phyloP scores from a whole-genome alignment of 1,284 basidiomycete genomes.

The Ceratobasidium sp. region DNA sequence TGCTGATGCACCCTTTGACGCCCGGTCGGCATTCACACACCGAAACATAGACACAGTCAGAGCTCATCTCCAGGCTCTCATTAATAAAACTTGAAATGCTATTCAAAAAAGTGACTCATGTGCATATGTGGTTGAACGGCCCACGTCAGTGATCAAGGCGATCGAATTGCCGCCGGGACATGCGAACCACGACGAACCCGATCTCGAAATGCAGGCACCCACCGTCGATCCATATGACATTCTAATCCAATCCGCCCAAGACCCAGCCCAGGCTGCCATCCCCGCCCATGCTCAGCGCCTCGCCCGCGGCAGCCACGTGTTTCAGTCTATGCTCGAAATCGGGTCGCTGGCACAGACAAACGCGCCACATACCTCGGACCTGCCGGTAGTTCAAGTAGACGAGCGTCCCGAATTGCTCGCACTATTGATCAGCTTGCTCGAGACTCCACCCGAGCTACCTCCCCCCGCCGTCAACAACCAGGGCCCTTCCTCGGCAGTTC shows the following conservation, averaged over 20 bases:
- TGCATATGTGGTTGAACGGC: too few species aligned
- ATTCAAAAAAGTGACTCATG: too few species aligned
- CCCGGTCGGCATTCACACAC: constrained; percentile 6
- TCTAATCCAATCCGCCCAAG: constrained; percentile 18
- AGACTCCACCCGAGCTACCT: constrained; percentile 28
- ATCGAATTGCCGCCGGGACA: neutral
- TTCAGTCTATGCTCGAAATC: constrained; percentile 31
- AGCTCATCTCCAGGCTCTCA: neutral
- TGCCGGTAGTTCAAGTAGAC: constrained; percentile 23
- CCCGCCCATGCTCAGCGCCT: constrained; percentile 33
- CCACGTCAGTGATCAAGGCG: too few species aligned
- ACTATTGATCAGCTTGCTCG: constrained; percentile 33
- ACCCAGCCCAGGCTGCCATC: neutral
- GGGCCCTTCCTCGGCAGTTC: constrained; percentile 9
- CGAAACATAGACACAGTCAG: neutral
- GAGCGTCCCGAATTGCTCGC: constrained; percentile 22
- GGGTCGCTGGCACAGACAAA: neutral
- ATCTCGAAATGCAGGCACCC: neutral
- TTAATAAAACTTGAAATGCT: too few species aligned
- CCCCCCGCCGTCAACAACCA: constrained; percentile 6
- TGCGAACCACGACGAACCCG: neutral
- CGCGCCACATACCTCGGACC: neutral
- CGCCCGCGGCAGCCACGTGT: constrained; percentile 31
- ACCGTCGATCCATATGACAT: constrained; percentile 5
- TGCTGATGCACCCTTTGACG: neutral